phyloP scores from a whole-genome alignment of 2,329 filamentous ascomycete genomes.

The Anisogramma anomala region DNA sequence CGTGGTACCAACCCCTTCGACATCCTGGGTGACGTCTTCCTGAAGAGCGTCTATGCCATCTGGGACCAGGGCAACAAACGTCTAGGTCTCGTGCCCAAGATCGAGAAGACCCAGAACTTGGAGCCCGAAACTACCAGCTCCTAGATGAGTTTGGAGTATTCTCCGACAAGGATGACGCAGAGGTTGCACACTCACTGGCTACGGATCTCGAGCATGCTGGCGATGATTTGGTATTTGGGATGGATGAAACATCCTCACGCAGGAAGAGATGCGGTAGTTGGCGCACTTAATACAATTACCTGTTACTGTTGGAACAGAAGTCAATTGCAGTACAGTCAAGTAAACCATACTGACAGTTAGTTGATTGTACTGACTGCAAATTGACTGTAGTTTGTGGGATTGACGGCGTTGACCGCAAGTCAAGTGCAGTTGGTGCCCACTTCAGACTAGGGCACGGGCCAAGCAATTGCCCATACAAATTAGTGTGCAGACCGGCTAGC shows the following conservation, averaged over 20 bases:
- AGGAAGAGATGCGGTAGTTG: not conserved
- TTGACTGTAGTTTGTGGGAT: too few relatives aligned
- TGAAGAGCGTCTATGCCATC: constrained; percentile 56
- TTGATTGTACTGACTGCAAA: too few relatives aligned
- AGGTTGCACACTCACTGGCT: not conserved
- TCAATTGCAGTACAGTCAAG: too few relatives aligned
- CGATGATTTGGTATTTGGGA: not conserved
- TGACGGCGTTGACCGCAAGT: too few relatives aligned
- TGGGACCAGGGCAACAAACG: constrained; percentile 51
- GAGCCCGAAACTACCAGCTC: constrained; percentile 15
- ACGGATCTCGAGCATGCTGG: not conserved
- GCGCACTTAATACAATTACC: constrained; percentile 1
- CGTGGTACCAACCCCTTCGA: constrained; percentile 47
- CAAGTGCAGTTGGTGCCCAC: too few relatives aligned
- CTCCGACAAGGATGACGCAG: not conserved
- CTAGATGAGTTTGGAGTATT: not conserved
- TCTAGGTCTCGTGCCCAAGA: constrained; percentile 48
- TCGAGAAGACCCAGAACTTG: constrained; percentile 27
- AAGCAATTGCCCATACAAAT: too few relatives aligned
- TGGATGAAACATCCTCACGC: not conserved
- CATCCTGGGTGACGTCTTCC: constrained; percentile 51
- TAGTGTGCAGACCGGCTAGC: too few relatives aligned
- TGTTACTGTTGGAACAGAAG: too few relatives aligned
- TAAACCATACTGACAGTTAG: too few relatives aligned
- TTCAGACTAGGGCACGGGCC: too few relatives aligned